Percentiles rank a stretch among this genome's conserved stretches.
These are phyloP conservation scores for Calycina marina DNA, from an alignment of 2,329 filamentous ascomycete genomes.

Conservation along the genomic window DNA sequence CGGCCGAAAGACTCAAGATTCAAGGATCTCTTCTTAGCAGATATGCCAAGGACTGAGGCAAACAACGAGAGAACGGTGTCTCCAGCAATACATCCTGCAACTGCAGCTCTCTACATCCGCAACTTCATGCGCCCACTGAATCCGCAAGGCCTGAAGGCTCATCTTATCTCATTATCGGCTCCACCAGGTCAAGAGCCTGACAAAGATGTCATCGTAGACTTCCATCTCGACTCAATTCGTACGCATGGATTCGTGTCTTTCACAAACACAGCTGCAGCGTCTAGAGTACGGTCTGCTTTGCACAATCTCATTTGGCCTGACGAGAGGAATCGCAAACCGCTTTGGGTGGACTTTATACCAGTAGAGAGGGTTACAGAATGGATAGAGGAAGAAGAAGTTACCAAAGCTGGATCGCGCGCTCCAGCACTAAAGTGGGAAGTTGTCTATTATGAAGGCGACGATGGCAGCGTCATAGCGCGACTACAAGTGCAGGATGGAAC, in stretches of 20 bases:
- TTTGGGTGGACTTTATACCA: conserved; percentile 86
- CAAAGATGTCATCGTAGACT: conserved; percentile 43
- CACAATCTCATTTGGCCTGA: conserved; percentile 77
- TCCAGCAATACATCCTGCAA: conserved; percentile 56
- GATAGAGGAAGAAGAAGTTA: conserved; percentile 53
- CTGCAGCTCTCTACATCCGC: conserved; percentile 71
- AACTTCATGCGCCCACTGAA: conserved; percentile 82
- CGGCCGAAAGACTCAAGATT: conserved; percentile 28
- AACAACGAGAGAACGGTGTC: conserved; percentile 25
- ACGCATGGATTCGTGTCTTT: conserved; percentile 80
- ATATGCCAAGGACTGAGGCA: no score
- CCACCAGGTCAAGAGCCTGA: conserved; percentile 35
- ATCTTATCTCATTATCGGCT: conserved; percentile 56
- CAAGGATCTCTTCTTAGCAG: conserved; percentile 28
- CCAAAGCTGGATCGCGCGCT: conserved; percentile 27
- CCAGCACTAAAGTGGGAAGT: conserved; percentile 53
- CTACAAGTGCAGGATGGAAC: conserved; percentile 34
- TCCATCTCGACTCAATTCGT: conserved; percentile 72
- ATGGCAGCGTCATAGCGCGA: conserved; percentile 38
- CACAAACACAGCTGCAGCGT: conserved; percentile 51
- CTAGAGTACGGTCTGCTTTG: conserved; percentile 58
- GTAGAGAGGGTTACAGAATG: conserved; percentile 57
- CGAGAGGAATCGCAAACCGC: conserved; percentile 66
- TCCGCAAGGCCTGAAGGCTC: conserved; percentile 46
- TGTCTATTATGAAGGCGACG: conserved; percentile 32